Evolutionary conservation across 371 early-diverging fungal genomes (phyloP).

Genomic region (Neoconidiobolus thromboides): DNA sequence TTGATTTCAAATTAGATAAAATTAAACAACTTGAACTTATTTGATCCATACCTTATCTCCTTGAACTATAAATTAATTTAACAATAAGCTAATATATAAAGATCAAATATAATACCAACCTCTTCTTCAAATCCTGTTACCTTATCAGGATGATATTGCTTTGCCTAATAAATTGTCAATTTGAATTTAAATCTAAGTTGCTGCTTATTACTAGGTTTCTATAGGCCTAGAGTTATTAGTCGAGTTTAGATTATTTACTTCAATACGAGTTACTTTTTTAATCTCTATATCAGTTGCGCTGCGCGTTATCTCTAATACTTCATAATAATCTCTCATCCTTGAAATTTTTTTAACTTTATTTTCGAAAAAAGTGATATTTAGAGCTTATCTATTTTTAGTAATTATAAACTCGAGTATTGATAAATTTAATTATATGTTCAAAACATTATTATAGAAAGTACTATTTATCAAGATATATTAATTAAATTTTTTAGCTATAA

Average conservation of each 20-base stretch:
- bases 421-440: no score
- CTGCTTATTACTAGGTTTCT: neutral
- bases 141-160: slow-evolving; percentile 95
- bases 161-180: slow-evolving; percentile 24
- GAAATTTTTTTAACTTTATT: neutral
- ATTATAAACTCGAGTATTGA: no score
- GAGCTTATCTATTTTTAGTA: no score
- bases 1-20: neutral
- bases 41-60: slow-evolving; percentile 6
- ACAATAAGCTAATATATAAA: slow-evolving; percentile 5
- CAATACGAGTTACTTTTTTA: neutral
- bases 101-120: neutral
- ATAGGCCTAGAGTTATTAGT: slow-evolving; percentile 17
- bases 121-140: slow-evolving; percentile 20
- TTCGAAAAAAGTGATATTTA: no score
- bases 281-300: neutral
- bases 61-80: slow-evolving; percentile 7
- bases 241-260: neutral
- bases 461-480: no score
- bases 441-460: no score
- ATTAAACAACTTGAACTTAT: neutral
- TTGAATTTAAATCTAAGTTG: neutral
- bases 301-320: neutral
- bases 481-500: no score
- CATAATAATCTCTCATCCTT: neutral